phyloP scores from a whole-genome alignment of 129 eudicot species.

The Saussurea involucrata region DNA sequence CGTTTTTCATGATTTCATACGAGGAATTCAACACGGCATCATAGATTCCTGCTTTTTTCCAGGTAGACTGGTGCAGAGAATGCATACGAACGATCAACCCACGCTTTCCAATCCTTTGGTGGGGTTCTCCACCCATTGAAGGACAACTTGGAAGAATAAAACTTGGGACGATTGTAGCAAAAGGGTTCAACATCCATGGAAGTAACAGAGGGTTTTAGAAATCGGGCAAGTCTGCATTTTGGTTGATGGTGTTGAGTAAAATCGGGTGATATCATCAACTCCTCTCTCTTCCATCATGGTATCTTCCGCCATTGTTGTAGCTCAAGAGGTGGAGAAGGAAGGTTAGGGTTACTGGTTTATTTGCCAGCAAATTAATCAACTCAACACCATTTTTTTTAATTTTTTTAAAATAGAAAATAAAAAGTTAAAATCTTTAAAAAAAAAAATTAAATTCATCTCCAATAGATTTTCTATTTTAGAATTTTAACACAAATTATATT shows the following conservation, averaged over 20 bases:
- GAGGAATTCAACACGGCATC: slow-evolving; percentile 29
- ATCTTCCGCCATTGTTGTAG: slow-evolving; percentile 9
- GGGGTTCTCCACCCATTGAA: slow-evolving; percentile 27
- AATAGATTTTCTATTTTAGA: too few species aligned
- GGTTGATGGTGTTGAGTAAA: not conserved
- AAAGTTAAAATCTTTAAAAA: too few species aligned
- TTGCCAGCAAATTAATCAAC: too few species aligned
- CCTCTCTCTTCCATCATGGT: slow-evolving; percentile 22
- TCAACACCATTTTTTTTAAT: too few species aligned
- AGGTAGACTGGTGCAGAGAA: slow-evolving; percentile 17
- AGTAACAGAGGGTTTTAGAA: slow-evolving; percentile 11
- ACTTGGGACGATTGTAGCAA: not conserved
- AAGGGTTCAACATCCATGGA: not conserved
- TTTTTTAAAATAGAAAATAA: too few species aligned
- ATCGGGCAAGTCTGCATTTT: not conserved
- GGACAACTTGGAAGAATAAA: not conserved
- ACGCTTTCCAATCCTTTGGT: slow-evolving; percentile 21
- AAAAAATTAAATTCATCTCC: too few species aligned
- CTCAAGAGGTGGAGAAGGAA: too few species aligned
- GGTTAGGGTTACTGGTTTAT: too few species aligned
- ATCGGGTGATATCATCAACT: slow-evolving; percentile 15
- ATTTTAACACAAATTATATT: too few species aligned
- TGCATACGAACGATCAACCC: slow-evolving; percentile 38
- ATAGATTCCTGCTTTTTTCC: slow-evolving; percentile 43
- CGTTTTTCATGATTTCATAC: slow-evolving; percentile 9